A percentile compares a stretch with the other conserved stretches of the same genome.
Conservation (phyloP, 2,329 filamentous ascomycete genomes). For the Pseudopyricularia cyperi region DNA sequence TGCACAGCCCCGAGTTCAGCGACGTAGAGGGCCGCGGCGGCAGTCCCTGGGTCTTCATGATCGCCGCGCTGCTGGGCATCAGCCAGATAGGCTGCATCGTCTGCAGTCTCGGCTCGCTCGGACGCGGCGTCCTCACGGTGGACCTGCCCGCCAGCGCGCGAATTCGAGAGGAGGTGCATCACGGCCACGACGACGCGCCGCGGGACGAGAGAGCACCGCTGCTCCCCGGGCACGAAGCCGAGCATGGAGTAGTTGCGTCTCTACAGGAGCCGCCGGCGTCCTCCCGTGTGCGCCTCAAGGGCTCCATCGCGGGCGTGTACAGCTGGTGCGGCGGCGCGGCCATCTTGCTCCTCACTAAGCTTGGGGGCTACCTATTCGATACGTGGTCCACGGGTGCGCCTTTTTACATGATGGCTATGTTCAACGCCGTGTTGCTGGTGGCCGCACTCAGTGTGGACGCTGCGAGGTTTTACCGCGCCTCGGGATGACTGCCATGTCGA, state of each 20-base stretch:
- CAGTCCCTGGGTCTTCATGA: conserved; percentile 54
- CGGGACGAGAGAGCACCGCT: conserved; percentile 26
- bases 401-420: conserved; percentile 87
- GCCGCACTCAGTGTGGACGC: conserved; percentile 39
- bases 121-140: conserved; percentile 57
- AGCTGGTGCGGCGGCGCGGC: conserved; percentile 81
- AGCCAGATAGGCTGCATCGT: conserved; percentile 96
- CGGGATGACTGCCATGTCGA: not conserved
- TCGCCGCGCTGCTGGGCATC: conserved; percentile 71
- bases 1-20: conserved; percentile 63
- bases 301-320: conserved; percentile 89
- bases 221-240: conserved; percentile 14
- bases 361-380: conserved; percentile 82
- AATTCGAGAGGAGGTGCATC: conserved; percentile 10
- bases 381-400: conserved; percentile 59
- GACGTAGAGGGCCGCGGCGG: conserved; percentile 53
- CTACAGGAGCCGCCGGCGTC: conserved; percentile 11
- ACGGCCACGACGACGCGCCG: conserved; percentile 3
- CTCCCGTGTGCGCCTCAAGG: conserved; percentile 58
- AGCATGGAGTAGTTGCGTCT: not conserved
- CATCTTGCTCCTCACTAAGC: conserved; percentile 81
- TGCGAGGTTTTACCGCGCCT: conserved; percentile 8
- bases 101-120: conserved; percentile 81
- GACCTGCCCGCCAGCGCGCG: conserved; percentile 26
- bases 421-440: conserved; percentile 63